Conservation (phyloP, 2,329 filamentous ascomycete genomes). For the Pseudocercospora macadamiae region DNA sequence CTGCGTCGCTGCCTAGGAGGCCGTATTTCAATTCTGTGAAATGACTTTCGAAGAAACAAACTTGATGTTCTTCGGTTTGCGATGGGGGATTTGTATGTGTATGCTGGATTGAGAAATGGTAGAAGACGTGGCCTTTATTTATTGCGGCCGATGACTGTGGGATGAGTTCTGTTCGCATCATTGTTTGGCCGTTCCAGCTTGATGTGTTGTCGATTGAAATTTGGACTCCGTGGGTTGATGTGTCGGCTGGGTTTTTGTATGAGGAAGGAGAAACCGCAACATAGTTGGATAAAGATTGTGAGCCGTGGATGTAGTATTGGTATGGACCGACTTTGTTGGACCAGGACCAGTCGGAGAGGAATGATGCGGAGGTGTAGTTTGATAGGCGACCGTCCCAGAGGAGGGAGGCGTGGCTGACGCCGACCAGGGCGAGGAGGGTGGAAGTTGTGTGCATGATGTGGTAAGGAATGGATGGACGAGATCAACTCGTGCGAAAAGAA, state of each 20-base stretch:
- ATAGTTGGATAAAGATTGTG: conserved; percentile 59
- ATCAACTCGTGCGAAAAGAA: conserved; percentile 22
- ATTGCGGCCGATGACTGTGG: conserved; percentile 69
- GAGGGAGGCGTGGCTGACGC: conserved; percentile 47
- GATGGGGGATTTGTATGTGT: conserved; percentile 63
- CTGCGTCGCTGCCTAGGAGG: conserved; percentile 60
- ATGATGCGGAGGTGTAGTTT: conserved; percentile 56
- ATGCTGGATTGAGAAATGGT: conserved; percentile 71
- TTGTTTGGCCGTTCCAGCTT: conserved; percentile 72
- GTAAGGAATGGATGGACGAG: conserved; percentile 23
- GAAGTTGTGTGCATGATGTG: conserved; percentile 25
- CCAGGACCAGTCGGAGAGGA: conserved; percentile 62
- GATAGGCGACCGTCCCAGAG: conserved; percentile 71
- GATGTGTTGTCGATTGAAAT: conserved; percentile 67
- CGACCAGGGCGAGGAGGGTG: conserved; percentile 27
- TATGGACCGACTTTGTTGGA: conserved; percentile 70
- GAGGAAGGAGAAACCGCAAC: conserved; percentile 59
- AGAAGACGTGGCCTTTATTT: conserved; percentile 68
- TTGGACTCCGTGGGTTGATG: conserved; percentile 66
- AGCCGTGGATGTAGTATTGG: conserved; percentile 77
- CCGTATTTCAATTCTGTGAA: conserved; percentile 76
- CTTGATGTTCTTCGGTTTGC: conserved; percentile 68
- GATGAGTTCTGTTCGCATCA: conserved; percentile 75
- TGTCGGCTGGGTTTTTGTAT: conserved; percentile 69
- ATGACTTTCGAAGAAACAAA: conserved; percentile 67